Evolutionary conservation across 2,329 filamentous ascomycete genomes (phyloP).

Genomic region (Coniochaeta hoffmannii): DNA sequence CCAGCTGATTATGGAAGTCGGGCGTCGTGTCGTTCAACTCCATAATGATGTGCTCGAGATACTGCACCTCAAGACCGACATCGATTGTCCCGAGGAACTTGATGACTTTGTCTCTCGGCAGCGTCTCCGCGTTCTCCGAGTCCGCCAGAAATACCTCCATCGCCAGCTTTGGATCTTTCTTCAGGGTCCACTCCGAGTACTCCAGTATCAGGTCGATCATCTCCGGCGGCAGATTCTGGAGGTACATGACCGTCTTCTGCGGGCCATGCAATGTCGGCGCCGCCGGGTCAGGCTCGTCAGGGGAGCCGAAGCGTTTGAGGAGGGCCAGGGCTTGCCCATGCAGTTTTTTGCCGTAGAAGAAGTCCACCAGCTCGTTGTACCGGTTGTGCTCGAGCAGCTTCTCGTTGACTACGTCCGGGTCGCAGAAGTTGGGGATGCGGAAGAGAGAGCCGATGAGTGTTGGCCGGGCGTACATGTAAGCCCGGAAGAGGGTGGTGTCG

Average conservation of each 20-base stretch:
- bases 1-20: constrained; percentile 79
- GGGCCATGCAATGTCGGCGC: constrained; percentile 65
- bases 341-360: constrained; percentile 89
- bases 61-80: constrained; percentile 63
- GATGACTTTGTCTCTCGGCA: constrained; percentile 71
- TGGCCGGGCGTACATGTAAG: constrained; percentile 89
- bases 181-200: constrained; percentile 82
- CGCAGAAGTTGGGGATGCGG: constrained; percentile 94
- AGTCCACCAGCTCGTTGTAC: constrained; percentile 94
- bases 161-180: constrained; percentile 61
- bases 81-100: constrained; percentile 67
- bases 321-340: constrained; percentile 82
- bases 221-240: constrained; percentile 82
- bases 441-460: constrained; percentile 83
- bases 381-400: constrained; percentile 81
- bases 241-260: constrained; percentile 74
- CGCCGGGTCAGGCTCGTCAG: constrained; percentile 39
- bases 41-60: constrained; percentile 83
- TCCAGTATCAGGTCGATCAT: constrained; percentile 87
- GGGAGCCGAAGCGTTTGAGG: constrained; percentile 70
- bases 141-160: constrained; percentile 94
- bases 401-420: constrained; percentile 90
- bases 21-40: constrained; percentile 80
- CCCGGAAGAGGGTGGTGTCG: constrained; percentile 88
- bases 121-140: constrained; percentile 85